Evolutionary conservation across 2,329 filamentous ascomycete species (phyloP).

Genomic region (Colletotrichum tabaci): DNA sequence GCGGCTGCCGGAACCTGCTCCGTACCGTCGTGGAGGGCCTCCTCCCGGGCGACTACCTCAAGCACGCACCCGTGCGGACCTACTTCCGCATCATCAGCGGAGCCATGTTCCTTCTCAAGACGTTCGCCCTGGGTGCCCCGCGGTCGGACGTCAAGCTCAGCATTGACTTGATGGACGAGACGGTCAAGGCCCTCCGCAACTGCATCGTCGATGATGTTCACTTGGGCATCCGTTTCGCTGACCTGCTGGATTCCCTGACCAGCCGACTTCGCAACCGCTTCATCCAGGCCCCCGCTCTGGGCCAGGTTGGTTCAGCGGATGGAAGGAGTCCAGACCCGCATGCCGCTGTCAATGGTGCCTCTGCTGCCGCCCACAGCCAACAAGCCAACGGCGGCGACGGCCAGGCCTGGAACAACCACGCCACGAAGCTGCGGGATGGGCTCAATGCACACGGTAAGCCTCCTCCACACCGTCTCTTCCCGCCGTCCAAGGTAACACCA

Average conservation of each 20-base stretch:
- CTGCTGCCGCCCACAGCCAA: constrained; percentile 27
- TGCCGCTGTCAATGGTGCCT: constrained; percentile 45
- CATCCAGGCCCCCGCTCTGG: constrained; percentile 72
- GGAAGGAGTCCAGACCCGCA: constrained; percentile 58
- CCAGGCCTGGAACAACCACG: constrained; percentile 50
- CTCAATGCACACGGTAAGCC: constrained; percentile 55
- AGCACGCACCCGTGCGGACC: constrained; percentile 86
- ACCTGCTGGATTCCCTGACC: constrained; percentile 84
- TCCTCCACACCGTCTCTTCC: not conserved
- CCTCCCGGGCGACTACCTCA: constrained; percentile 81
- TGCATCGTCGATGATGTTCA: constrained; percentile 90
- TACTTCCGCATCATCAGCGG: constrained; percentile 91
- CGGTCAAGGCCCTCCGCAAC: constrained; percentile 80
- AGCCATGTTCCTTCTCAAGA: constrained; percentile 88
- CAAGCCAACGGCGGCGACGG: constrained; percentile 29
- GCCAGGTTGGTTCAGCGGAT: constrained; percentile 55
- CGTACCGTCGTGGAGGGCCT: constrained; percentile 83
- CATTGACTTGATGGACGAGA: constrained; percentile 81
- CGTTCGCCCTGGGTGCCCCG: constrained; percentile 84
- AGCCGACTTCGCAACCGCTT: constrained; percentile 82
- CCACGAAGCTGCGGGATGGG: constrained; percentile 58
- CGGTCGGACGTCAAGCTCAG: constrained; percentile 84
- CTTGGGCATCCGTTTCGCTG: constrained; percentile 86
- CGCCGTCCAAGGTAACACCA: constrained; percentile 32
- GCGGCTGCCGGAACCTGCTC: constrained; percentile 83